Conservation (phyloP, 2,329 filamentous ascomycete genomes). For the Stachybotrys chlorohalonatus region DNA sequence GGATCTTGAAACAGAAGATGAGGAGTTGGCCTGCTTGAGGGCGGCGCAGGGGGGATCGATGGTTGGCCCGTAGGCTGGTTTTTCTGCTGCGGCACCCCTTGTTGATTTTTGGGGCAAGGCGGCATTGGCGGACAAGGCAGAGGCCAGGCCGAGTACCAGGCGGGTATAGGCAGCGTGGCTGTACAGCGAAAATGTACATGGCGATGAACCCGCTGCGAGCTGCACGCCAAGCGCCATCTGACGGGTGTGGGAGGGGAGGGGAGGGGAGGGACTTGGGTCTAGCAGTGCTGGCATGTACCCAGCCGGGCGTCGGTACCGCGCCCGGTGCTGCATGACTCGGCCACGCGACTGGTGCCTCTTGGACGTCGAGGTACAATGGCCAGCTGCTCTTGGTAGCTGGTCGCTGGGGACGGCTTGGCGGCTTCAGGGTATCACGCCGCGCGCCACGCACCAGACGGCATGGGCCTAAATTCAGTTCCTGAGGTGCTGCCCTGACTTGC, state of each 20-base stretch:
- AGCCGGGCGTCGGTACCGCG: not conserved
- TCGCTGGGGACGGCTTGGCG: not conserved
- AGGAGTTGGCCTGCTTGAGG: conserved; percentile 7
- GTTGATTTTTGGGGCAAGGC: not conserved
- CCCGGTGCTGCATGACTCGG: not conserved
- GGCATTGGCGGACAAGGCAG: not conserved
- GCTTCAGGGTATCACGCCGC: not conserved
- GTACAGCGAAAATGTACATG: not conserved
- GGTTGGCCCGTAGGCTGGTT: not conserved
- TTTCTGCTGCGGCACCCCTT: not conserved
- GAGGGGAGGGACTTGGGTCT: no score
- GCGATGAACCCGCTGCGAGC: not conserved
- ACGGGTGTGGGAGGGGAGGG: no score
- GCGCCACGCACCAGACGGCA: not conserved
- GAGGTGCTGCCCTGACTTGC: no score
- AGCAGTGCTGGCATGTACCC: not conserved
- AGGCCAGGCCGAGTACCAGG: no score
- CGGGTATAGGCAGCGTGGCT: not conserved
- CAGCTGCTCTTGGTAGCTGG: not conserved
- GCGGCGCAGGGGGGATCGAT: not conserved
- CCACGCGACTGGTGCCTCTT: not conserved
- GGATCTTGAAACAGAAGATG: conserved; percentile 10
- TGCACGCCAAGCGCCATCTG: no score
- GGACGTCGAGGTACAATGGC: not conserved
- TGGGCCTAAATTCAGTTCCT: no score